Evolutionary conservation across 2,329 filamentous ascomycete species (phyloP).

Genomic region (Epichloe aotearoae): DNA sequence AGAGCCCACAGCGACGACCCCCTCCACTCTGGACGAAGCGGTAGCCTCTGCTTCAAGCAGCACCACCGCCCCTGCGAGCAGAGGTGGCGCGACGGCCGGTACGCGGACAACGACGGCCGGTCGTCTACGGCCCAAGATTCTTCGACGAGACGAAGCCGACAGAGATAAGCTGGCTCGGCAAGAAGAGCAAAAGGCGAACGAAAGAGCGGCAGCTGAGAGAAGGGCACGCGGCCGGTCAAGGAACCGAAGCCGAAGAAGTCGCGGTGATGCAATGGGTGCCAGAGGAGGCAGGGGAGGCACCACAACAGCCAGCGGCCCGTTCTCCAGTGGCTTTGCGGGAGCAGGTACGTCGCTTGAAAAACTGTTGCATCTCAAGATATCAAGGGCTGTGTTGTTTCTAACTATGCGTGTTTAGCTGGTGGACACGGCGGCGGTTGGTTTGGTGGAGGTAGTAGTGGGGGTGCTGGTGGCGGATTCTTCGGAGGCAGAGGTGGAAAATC

Average conservation of each 20-base stretch:
- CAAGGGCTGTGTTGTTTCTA: not conserved
- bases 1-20: slow-evolving; percentile 9
- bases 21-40: slow-evolving; percentile 9
- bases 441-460: slow-evolving; percentile 17
- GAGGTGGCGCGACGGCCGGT: slow-evolving; percentile 21
- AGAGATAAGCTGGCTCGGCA: slow-evolving; percentile 32
- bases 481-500: slow-evolving; percentile 15
- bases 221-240: slow-evolving; percentile 24
- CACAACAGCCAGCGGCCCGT: slow-evolving; percentile 26
- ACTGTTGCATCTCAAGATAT: not conserved
- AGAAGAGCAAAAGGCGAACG: slow-evolving; percentile 29
- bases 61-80: slow-evolving; percentile 13
- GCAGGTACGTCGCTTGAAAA: slow-evolving; percentile 7
- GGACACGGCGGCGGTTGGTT: slow-evolving; percentile 16
- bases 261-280: slow-evolving; percentile 30
- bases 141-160: slow-evolving; percentile 37
- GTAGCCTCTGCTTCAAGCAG: slow-evolving; percentile 12
- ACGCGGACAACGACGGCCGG: slow-evolving; percentile 22
- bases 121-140: slow-evolving; percentile 34
- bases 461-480: slow-evolving; percentile 14
- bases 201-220: slow-evolving; percentile 27
- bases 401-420: slow-evolving; percentile 8
- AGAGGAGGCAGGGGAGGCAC: slow-evolving; percentile 24
- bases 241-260: slow-evolving; percentile 28
- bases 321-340: slow-evolving; percentile 20